Conservation (phyloP, 2,329 filamentous ascomycete genomes). For the Neurospora sp. region DNA sequence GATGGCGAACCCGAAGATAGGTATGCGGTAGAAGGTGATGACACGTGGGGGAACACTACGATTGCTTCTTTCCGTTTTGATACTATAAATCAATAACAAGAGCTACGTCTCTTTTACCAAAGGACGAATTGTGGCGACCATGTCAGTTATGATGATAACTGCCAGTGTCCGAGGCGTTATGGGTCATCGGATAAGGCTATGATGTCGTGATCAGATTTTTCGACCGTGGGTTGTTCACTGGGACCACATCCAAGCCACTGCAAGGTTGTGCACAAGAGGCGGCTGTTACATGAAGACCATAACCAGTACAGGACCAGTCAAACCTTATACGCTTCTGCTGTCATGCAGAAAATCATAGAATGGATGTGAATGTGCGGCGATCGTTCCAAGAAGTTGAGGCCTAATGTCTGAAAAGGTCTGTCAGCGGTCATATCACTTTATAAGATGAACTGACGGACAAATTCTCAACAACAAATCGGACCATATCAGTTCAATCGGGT, state of each 20-base stretch:
- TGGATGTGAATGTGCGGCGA: background rate
- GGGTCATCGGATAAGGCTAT: background rate
- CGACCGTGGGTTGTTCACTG: background rate
- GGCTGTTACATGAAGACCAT: background rate
- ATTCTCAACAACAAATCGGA: background rate
- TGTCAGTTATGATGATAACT: background rate
- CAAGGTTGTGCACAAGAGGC: background rate
- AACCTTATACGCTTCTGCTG: too few species aligned
- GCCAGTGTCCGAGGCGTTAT: background rate
- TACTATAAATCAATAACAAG: background rate
- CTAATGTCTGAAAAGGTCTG: background rate
- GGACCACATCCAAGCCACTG: background rate
- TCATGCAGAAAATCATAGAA: background rate
- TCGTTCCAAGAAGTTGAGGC: background rate
- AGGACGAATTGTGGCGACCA: background rate
- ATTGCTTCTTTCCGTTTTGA: background rate
- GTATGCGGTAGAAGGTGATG: too few species aligned
- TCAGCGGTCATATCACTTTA: background rate
- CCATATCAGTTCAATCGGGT: background rate
- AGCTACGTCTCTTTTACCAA: background rate
- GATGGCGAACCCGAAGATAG: background rate
- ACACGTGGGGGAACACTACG: background rate
- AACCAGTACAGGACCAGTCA: background rate
- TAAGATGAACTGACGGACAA: accelerated
- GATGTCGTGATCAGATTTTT: background rate